Evolutionary conservation across 2,329 filamentous ascomycete genomes (phyloP).

Genomic region (Aureobasidium sp.): DNA sequence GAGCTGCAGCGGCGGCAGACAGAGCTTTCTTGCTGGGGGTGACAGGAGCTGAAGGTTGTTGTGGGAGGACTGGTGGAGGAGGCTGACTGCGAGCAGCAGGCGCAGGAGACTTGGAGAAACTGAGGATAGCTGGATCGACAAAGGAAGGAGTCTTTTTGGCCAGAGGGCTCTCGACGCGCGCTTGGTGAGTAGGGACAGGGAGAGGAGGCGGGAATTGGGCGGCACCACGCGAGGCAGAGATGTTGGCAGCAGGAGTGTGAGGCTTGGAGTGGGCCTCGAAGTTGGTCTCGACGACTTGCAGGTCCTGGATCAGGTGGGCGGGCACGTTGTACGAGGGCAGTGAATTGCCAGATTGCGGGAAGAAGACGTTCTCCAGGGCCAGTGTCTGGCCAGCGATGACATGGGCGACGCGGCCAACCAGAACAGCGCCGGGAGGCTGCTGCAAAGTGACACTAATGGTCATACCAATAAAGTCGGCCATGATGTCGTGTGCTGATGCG

Average conservation of each 20-base stretch:
- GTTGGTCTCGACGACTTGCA: conserved; percentile 38
- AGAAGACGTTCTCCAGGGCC: conserved; percentile 57
- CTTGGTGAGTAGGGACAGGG: conserved; percentile 1
- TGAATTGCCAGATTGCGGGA: conserved; percentile 45
- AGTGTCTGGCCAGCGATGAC: conserved; percentile 59
- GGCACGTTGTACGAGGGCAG: conserved; percentile 49
- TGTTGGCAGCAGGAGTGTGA: conserved; percentile 16
- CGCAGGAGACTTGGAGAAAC: conserved; percentile 43
- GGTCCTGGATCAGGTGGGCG: conserved; percentile 50
- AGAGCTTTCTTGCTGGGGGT: conserved; percentile 36
- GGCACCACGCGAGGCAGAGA: conserved; percentile 9
- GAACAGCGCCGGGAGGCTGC: conserved; percentile 53
- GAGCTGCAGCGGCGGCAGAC: conserved; percentile 25
- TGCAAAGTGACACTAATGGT: conserved; percentile 66
- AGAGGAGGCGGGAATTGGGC: background rate
- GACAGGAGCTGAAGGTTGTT: conserved; percentile 23
- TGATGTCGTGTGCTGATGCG: conserved; percentile 25
- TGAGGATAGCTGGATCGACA: conserved; percentile 76
- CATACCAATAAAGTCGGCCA: conserved; percentile 68
- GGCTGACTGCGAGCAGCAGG: conserved; percentile 16
- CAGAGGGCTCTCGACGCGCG: conserved; percentile 4
- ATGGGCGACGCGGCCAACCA: conserved; percentile 63
- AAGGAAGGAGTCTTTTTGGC: conserved; percentile 36
- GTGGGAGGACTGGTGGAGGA: conserved; percentile 14
- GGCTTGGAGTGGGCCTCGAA: conserved; percentile 16